These are phyloP conservation scores for Penicillium digitatum DNA, from an alignment of 2,329 filamentous ascomycete species.

Conservation along the genomic window DNA sequence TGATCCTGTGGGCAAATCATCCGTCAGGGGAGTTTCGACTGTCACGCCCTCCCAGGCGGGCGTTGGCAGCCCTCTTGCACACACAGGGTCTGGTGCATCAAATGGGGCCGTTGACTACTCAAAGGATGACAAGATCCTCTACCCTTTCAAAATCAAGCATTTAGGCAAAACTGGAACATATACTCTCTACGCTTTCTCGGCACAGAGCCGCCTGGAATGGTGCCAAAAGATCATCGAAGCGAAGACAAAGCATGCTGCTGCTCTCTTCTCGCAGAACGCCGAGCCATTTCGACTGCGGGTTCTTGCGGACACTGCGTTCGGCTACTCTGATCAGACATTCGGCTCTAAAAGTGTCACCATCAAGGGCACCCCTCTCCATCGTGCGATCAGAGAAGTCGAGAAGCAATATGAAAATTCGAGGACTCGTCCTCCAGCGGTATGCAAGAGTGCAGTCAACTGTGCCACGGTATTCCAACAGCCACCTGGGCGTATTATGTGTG, in stretches of 20 bases:
- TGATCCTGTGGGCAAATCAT: slow-evolving; percentile 77
- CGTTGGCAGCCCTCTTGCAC: slow-evolving; percentile 52
- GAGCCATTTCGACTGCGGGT: slow-evolving; percentile 92
- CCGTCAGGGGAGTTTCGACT: slow-evolving; percentile 65
- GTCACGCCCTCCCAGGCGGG: slow-evolving; percentile 51
- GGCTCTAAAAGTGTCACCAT: slow-evolving; percentile 70
- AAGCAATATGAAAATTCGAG: slow-evolving; percentile 62
- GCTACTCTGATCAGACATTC: slow-evolving; percentile 44
- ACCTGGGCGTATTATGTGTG: slow-evolving; percentile 80
- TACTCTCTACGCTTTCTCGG: slow-evolving; percentile 77
- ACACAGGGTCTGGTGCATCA: slow-evolving; percentile 65
- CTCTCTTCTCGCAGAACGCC: slow-evolving; percentile 84
- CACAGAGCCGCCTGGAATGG: slow-evolving; percentile 78
- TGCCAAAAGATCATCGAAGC: slow-evolving; percentile 90
- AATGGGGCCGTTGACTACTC: slow-evolving; percentile 50
- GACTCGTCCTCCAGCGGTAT: slow-evolving; percentile 68
- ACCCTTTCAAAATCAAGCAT: slow-evolving; percentile 94
- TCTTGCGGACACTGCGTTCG: slow-evolving; percentile 85
- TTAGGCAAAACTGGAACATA: slow-evolving; percentile 83
- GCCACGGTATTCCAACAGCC: slow-evolving; percentile 81
- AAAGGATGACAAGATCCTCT: slow-evolving; percentile 78
- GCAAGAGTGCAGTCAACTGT: slow-evolving; percentile 83
- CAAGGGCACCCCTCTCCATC: slow-evolving; percentile 83
- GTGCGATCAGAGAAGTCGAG: slow-evolving; percentile 86
- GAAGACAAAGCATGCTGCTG: slow-evolving; percentile 87